phyloP scores from a whole-genome alignment of 129 eudicot genomes.

The Rutidosis leptorrhynchoides region DNA sequence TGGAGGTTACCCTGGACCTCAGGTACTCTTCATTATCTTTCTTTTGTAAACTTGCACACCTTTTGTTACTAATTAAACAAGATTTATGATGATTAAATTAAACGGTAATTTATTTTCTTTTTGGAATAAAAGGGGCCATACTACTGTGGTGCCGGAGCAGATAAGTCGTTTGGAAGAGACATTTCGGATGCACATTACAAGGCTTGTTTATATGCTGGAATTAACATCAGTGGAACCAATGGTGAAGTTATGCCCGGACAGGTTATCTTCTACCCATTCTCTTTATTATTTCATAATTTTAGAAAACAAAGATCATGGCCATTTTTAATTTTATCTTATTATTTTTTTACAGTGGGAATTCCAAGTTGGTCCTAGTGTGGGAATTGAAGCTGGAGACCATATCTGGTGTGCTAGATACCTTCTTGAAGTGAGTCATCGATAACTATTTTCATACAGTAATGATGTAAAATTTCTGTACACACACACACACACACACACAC shows the following conservation, averaged over 20 bases:
- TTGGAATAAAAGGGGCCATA: slow-evolving; percentile 67
- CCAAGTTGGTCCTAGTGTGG: slow-evolving; percentile 98
- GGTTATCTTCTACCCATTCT: slow-evolving; percentile 45
- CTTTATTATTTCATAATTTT: background rate
- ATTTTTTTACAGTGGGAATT: slow-evolving; percentile 87
- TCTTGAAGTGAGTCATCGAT: slow-evolving; percentile 61
- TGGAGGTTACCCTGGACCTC: slow-evolving; percentile 99
- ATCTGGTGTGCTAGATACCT: slow-evolving; percentile 97
- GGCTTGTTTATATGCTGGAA: slow-evolving; percentile 98
- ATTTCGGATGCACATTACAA: slow-evolving; percentile 97
- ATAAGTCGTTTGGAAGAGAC: slow-evolving; percentile 94
- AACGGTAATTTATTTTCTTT: background rate
- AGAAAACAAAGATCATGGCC: background rate
- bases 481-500: too few relatives aligned
- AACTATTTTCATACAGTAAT: background rate
- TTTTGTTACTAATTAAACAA: background rate
- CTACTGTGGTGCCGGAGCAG: slow-evolving; percentile 98
- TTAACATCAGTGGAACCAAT: slow-evolving; percentile 93
- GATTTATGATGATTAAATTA: background rate
- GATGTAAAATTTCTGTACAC: background rate
- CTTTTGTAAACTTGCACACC: background rate
- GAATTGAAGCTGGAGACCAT: slow-evolving; percentile 96
- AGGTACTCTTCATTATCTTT: slow-evolving; percentile 45
- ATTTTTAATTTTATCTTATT: too few relatives aligned
- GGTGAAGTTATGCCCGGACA: slow-evolving; percentile 99